Conservation (phyloP, 2,329 filamentous ascomycete genomes). For the Neocucurbitaria cava region DNA sequence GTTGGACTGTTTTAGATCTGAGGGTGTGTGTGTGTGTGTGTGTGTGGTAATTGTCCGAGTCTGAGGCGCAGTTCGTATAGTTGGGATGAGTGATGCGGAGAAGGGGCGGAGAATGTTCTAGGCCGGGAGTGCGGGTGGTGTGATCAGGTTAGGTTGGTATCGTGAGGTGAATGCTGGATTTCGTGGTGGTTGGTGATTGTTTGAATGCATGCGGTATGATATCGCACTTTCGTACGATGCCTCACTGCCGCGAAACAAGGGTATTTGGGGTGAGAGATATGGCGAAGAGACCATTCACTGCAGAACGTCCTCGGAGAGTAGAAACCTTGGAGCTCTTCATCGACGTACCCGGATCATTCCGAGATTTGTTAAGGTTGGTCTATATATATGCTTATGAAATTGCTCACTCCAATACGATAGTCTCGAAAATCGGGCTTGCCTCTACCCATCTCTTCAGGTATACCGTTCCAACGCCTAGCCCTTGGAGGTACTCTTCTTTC, state of each 20-base stretch:
- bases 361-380: background rate
- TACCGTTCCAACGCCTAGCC: constrained; percentile 5
- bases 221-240: background rate
- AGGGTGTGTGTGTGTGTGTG: no score
- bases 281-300: no score
- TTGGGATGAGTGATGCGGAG: no score
- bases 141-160: background rate
- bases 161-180: background rate
- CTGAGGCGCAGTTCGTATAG: constrained; percentile 5
- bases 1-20: constrained; percentile 3
- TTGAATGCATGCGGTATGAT: background rate
- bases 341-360: no score
- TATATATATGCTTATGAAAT: background rate
- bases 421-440: constrained; percentile 1
- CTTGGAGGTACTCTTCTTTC: background rate
- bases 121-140: background rate
- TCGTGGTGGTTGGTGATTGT: background rate
- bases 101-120: constrained; percentile 3
- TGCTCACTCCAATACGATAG: constrained; percentile 2
- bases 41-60: constrained; percentile 6
- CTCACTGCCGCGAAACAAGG: no score
- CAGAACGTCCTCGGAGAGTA: no score
- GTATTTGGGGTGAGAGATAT: no score
- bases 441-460: constrained; percentile 15
- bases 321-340: no score